Evolutionary conservation across 345 rosid genomes (phyloP), one percentile per base, ranked within the genome.

Genomic region (Salix koriyanagi): DNA sequence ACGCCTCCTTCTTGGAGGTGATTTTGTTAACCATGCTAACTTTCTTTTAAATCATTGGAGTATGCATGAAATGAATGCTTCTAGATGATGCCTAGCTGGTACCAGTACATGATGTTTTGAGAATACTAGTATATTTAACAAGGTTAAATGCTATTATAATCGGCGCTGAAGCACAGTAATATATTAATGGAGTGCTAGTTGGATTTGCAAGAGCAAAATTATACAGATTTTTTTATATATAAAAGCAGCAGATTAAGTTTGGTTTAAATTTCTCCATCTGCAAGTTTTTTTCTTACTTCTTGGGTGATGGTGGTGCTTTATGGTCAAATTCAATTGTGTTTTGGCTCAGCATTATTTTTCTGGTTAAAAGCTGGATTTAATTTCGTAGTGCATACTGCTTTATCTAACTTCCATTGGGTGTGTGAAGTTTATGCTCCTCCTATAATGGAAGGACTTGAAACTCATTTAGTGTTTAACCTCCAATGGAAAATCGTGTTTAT

Each of bases 1-100:
- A 92, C 84, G 92, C 89, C 65, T 21, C 88, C 23, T 96, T 96
- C 79, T 78, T 96, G 89, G 91, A 93, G 94, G 99, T 93, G 86
- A 39, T 73, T 36, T 72, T 42, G 32, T 26, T 60, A 54, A 46
- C 7, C 25, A 42, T 65, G 69, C n/a, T 70, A 42, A 11, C 15
- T 73, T n/a, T 4, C 16, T 52, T 11, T 52, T 19, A 52, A 19
- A 19, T 52, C n/a, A 6, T 52, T 52, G 6, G 0, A 3, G 52
- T 46, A 14, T 46, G 0, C 52, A 46, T 46, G 18, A 15, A 46
- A 46, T 46, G 6, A 15, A 46, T 46, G 52, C 14, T 46, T 46
- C 16, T 15, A 46, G 5, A 46, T 46, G 52, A 12, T 46, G 52
- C 14, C 18, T 14, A 15, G 52, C 52, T 4, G 18, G 14, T 46